Conservation (phyloP, 2,329 filamentous ascomycete genomes). For the Neoascochyta sp. region DNA sequence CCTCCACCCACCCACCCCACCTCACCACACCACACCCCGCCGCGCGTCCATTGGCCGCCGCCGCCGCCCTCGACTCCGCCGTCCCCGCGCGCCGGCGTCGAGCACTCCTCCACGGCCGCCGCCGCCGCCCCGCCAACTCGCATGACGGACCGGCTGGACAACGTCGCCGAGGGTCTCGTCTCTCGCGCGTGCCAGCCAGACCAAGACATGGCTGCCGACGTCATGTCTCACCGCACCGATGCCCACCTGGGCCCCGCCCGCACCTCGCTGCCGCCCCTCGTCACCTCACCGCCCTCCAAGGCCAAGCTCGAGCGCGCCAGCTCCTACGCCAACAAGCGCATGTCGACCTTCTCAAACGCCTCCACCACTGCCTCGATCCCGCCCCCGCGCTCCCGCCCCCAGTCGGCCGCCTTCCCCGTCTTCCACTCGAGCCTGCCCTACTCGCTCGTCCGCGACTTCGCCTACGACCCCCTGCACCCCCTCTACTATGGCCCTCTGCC, state of each 20-base stretch:
- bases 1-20: too few species aligned
- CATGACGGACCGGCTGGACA: slow-evolving; percentile 36
- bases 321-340: slow-evolving; percentile 73
- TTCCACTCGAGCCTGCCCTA: slow-evolving; percentile 85
- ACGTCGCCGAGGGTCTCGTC: slow-evolving; percentile 28
- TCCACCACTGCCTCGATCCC: slow-evolving; percentile 49
- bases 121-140: slow-evolving; percentile 26
- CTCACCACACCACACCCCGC: too few species aligned
- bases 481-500: slow-evolving; percentile 92
- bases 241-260: slow-evolving; percentile 37
- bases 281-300: slow-evolving; percentile 48
- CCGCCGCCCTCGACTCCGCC: too few species aligned
- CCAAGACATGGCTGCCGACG: slow-evolving; percentile 38
- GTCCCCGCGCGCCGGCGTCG: too few species aligned
- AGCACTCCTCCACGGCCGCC: too few species aligned
- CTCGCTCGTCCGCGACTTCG: slow-evolving; percentile 92
- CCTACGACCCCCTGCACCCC: slow-evolving; percentile 76
- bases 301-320: slow-evolving; percentile 59
- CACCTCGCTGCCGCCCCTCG: slow-evolving; percentile 47
- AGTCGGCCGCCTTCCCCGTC: slow-evolving; percentile 75
- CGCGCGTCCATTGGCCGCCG: too few species aligned
- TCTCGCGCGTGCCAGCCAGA: slow-evolving; percentile 19
- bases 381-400: slow-evolving; percentile 65
- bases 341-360: slow-evolving; percentile 77
- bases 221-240: slow-evolving; percentile 35